These are phyloP conservation scores for Chrysanthemum lavandulifolium DNA, from an alignment of 129 eudicot genomes.

Conservation along the genomic window DNA sequence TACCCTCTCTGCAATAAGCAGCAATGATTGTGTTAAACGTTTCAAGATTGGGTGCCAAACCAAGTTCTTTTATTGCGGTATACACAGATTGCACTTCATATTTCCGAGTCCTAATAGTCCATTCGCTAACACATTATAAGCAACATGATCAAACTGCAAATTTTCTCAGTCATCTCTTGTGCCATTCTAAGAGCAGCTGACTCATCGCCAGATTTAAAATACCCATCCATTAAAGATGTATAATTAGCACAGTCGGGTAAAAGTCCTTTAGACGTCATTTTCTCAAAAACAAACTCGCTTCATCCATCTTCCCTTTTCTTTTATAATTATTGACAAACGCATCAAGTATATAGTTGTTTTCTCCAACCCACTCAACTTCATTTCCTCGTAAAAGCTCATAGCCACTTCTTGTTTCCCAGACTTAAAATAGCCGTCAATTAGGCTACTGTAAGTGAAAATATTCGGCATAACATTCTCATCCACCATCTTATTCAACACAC, in stretches of 20 bases:
- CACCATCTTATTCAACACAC: conserved; percentile 49
- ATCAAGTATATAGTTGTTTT: conserved; percentile 61
- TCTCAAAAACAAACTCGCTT: conserved; percentile 58
- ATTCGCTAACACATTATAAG: conserved; percentile 75
- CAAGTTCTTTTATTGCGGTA: conserved; percentile 54
- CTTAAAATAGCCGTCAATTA: conserved; percentile 71
- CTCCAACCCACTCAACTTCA: conserved; percentile 63
- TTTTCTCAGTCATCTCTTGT: conserved; percentile 61
- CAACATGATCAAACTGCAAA: conserved; percentile 60
- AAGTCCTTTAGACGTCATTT: conserved; percentile 52
- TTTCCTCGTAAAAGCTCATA: conserved; percentile 54
- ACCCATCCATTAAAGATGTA: conserved; percentile 86
- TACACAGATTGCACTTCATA: conserved; percentile 71
- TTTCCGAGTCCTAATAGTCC: conserved; percentile 67
- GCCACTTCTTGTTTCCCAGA: conserved; percentile 68
- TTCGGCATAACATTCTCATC: conserved; percentile 57
- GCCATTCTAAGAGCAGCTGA: conserved; percentile 70
- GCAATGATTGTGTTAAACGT: conserved; percentile 82
- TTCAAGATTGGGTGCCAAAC: conserved; percentile 65
- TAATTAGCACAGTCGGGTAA: conserved; percentile 61
- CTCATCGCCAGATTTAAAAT: conserved; percentile 76
- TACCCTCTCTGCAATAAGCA: conserved; percentile 72
- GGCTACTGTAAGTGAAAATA: conserved; percentile 48
- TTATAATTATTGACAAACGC: conserved; percentile 63
- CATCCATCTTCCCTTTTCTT: conserved; percentile 60